Percentiles rank a stretch among this genome's conserved stretches.
Conservation (phyloP, 1,284 basidiomycete genomes). For the Cutaneotrichosporon cutaneum region DNA sequence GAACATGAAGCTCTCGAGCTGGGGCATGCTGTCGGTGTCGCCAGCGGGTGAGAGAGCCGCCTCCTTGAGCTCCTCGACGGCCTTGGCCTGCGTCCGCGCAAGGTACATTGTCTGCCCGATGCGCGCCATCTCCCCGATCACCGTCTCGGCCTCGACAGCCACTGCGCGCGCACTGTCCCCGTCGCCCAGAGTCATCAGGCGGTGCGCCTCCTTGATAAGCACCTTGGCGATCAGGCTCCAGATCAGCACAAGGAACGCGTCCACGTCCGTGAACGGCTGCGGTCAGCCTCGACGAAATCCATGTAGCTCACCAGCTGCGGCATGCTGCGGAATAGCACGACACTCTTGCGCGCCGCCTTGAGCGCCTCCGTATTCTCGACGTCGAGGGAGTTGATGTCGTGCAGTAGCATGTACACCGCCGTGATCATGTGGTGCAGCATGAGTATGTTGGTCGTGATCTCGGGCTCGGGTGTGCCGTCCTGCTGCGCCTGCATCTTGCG, state of each 20-base stretch:
- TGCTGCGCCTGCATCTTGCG: constrained; percentile 33
- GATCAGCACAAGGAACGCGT: constrained; percentile 42
- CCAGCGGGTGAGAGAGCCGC: constrained; percentile 20
- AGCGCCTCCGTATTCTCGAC: constrained; percentile 42
- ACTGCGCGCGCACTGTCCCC: constrained; percentile 12
- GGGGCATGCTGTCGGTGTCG: not conserved
- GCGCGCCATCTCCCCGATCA: constrained; percentile 22
- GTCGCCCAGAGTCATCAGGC: constrained; percentile 35
- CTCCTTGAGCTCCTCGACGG: constrained; percentile 38
- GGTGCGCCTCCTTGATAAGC: constrained; percentile 44
- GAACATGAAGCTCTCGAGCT: constrained; percentile 24
- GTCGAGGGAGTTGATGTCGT: constrained; percentile 47
- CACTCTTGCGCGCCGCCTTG: constrained; percentile 34
- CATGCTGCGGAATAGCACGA: constrained; percentile 36
- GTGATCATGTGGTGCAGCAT: constrained; percentile 44
- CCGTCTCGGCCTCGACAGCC: constrained; percentile 14
- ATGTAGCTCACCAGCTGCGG: constrained; percentile 34
- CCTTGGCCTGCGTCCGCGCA: constrained; percentile 39
- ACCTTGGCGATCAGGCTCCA: constrained; percentile 47
- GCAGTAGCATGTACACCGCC: constrained; percentile 40
- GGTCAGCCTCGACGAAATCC: not conserved
- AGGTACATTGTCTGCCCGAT: constrained; percentile 39
- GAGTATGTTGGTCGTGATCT: constrained; percentile 33
- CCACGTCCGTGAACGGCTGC: constrained; percentile 42
- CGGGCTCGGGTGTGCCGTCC: constrained; percentile 32